A percentile compares a stretch with the other conserved stretches of the same genome.
Evolutionary conservation across 768 basidiomycete species (phyloP).

Genomic region (Paxillus rubicundulus): DNA sequence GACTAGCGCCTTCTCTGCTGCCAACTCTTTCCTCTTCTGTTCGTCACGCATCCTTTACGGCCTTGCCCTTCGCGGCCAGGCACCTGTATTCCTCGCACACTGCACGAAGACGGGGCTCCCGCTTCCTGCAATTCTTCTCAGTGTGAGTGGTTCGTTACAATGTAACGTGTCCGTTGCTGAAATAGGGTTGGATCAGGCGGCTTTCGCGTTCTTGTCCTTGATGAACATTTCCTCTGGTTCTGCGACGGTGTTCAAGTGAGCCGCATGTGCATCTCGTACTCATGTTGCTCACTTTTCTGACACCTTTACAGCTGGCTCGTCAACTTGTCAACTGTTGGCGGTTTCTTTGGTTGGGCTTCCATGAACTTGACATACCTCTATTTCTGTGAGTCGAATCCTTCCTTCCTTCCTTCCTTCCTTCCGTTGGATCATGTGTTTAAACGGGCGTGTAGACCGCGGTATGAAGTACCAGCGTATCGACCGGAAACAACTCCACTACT

Average conservation of each 20-base stretch:
- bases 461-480: slow-evolving; percentile 68
- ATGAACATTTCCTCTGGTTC: slow-evolving; percentile 58
- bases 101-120: slow-evolving; percentile 50
- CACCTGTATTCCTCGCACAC: slow-evolving; percentile 45
- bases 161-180: slow-evolving; percentile 23
- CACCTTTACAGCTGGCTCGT: slow-evolving; percentile 54
- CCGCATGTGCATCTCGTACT: neutral
- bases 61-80: slow-evolving; percentile 46
- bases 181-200: slow-evolving; percentile 18
- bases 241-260: slow-evolving; percentile 30
- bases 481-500: slow-evolving; percentile 59
- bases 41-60: slow-evolving; percentile 41
- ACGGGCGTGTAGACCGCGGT: slow-evolving; percentile 50
- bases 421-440: neutral
- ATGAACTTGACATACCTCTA: slow-evolving; percentile 69
- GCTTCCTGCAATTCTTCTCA: slow-evolving; percentile 31
- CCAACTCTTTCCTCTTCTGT: slow-evolving; percentile 62
- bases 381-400: slow-evolving; percentile 43
- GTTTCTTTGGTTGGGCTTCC: slow-evolving; percentile 62
- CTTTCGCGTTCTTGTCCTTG: slow-evolving; percentile 52
- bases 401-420: neutral
- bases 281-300: neutral
- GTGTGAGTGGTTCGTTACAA: slow-evolving; percentile 2
- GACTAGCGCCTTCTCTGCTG: slow-evolving; percentile 70
- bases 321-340: slow-evolving; percentile 60